Evolutionary conservation across 2,329 filamentous ascomycete species (phyloP).

Genomic region (Stemphylium beticola): DNA sequence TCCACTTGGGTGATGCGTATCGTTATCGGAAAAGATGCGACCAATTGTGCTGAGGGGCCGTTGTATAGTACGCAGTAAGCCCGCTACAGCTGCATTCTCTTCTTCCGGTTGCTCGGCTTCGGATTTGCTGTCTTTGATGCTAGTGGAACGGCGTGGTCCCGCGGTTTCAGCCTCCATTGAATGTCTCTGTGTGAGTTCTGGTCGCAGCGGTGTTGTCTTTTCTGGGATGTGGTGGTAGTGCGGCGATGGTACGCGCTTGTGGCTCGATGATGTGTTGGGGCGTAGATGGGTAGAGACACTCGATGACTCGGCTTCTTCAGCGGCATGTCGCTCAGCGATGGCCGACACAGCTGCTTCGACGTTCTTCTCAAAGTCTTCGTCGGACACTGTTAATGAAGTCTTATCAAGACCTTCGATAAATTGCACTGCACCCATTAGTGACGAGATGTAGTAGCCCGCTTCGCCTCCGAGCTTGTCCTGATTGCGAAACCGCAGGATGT

Average conservation of each 20-base stretch:
- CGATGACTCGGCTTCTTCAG: slow-evolving; percentile 42
- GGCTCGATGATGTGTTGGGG: slow-evolving; percentile 35
- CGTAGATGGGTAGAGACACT: slow-evolving; percentile 24
- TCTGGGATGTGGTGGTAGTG: slow-evolving; percentile 53
- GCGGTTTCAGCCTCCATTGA: slow-evolving; percentile 67
- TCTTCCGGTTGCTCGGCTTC: slow-evolving; percentile 64
- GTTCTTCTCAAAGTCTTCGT: slow-evolving; percentile 93
- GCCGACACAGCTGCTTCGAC: slow-evolving; percentile 96
- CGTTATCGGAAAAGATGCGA: slow-evolving; percentile 85
- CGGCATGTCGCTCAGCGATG: slow-evolving; percentile 85
- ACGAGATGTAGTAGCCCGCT: slow-evolving; percentile 96
- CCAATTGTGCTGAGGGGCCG: slow-evolving; percentile 89
- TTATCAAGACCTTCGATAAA: slow-evolving; percentile 97
- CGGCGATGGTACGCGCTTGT: slow-evolving; percentile 51
- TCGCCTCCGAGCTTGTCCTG: slow-evolving; percentile 98
- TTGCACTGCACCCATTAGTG: slow-evolving; percentile 91
- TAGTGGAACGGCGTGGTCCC: slow-evolving; percentile 61
- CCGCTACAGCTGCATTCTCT: slow-evolving; percentile 76
- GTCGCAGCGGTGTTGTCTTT: slow-evolving; percentile 58
- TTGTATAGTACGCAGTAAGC: slow-evolving; percentile 88
- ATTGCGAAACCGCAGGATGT: slow-evolving; percentile 94
- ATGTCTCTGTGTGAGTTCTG: slow-evolving; percentile 65
- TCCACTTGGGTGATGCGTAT: slow-evolving; percentile 30
- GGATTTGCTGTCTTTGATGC: slow-evolving; percentile 51
- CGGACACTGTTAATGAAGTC: slow-evolving; percentile 88